Evolutionary conservation across 805 yeast species (phyloP).

Genomic region (Candida krabiensis): DNA sequence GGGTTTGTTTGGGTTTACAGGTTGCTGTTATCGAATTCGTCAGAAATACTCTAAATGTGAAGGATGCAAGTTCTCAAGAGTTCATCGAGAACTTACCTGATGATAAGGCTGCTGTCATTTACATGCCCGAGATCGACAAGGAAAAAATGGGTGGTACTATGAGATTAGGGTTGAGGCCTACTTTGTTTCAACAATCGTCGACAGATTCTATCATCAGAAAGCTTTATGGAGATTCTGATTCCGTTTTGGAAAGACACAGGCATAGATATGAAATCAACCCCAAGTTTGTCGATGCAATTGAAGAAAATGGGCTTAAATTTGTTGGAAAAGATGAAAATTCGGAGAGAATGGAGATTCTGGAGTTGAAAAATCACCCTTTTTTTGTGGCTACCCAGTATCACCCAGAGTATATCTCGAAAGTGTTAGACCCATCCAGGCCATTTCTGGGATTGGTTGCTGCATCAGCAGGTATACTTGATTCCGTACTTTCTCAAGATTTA

Average conservation of each 20-base stretch:
- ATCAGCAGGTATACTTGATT: slow-evolving; percentile 76
- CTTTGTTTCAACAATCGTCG: slow-evolving; percentile 69
- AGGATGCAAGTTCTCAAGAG: slow-evolving; percentile 78
- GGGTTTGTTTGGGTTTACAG: slow-evolving; percentile 97
- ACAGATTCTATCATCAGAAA: slow-evolving; percentile 64
- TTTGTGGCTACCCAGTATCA: slow-evolving; percentile 96
- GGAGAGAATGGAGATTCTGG: slow-evolving; percentile 92
- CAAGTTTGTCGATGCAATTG: slow-evolving; percentile 65
- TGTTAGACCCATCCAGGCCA: slow-evolving; percentile 94
- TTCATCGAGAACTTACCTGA: slow-evolving; percentile 65
- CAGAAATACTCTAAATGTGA: slow-evolving; percentile 70
- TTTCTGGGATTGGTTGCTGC: slow-evolving; percentile 97
- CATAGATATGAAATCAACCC: slow-evolving; percentile 99
- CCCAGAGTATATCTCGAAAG: slow-evolving; percentile 96
- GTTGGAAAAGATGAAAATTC: slow-evolving; percentile 92
- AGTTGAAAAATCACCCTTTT: slow-evolving; percentile 83
- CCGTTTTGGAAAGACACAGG: slow-evolving; percentile 92
- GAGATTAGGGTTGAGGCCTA: slow-evolving; percentile 95
- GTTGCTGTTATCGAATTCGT: slow-evolving; percentile 94
- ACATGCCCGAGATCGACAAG: slow-evolving; percentile 98
- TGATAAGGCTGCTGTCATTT: slow-evolving; percentile 75
- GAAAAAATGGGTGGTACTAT: slow-evolving; percentile 96
- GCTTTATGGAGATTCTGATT: slow-evolving; percentile 69
- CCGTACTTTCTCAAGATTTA: slow-evolving; percentile 48
- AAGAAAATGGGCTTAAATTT: slow-evolving; percentile 76